Base-by-base conservation (phyloP, 1,284 basidiomycete species). In the Microbotryum lychnidis-dioicae region DNA sequence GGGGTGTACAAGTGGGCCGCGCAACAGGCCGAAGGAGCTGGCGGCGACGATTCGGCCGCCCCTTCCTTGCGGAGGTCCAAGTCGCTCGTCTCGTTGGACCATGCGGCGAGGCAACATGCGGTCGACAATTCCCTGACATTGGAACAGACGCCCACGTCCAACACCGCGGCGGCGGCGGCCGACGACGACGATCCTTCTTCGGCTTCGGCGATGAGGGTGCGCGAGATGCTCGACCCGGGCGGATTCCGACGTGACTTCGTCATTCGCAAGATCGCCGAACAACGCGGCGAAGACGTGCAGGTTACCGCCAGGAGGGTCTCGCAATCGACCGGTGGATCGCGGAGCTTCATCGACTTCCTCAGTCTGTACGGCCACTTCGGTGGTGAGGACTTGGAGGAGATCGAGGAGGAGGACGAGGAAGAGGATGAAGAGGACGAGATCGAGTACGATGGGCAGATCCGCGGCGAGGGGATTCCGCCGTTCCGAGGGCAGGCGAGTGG, bases 291-390 rank as follows among this genome's bases (percentile, higher is more conserved):
- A 52, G 20, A 29, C 18, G 20, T 29, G 14, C 48, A 50, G 20
- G 12, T 50, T 4, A n/a, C 70, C 16, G 37, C 37, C 9, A 42
- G 37, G 37, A 42, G 37, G 37, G 37, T 42, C 37, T 42, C 37
- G 37, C 37, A 18, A 42, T 42, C 37, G 37, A 42, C 37, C 2
- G 37, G 37, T n/a, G n/a, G 51, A 16, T 37, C 67, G 4, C 27
- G 62, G 27, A 57, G 66, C 9, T 93, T 96, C 67, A 87, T 96
- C 68, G 92, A 96, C 72, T 97, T 96, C 73, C 77, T 97, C 56
- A 88, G 87, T 70, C 80, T 96, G 33, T 96, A 90, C 71, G 92
- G 92, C 7, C 92, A 96, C 75, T 96, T 94, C 73, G 91, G 91
- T 69, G 79, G 90, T 50, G 62, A 57, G 23, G 91, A 91, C 52